These are phyloP conservation scores for Mycena pura DNA, from an alignment of 768 basidiomycete genomes.

Conservation along the genomic window DNA sequence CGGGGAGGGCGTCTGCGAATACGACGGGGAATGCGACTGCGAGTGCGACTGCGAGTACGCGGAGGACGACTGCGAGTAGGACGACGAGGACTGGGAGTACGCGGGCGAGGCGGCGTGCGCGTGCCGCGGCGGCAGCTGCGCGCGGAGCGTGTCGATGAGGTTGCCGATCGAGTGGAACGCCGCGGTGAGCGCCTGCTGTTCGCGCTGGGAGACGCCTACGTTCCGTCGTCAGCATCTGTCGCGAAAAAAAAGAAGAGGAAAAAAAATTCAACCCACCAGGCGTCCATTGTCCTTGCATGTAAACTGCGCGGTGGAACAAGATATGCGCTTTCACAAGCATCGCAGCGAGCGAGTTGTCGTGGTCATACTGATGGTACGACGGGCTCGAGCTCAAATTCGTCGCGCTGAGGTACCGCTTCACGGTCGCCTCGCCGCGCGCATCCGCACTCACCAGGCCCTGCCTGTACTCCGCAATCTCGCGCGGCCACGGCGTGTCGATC, in stretches of 20 bases:
- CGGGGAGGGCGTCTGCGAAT: too few relatives aligned
- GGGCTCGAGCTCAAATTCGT: too few relatives aligned
- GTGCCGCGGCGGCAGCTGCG: conserved; percentile 44
- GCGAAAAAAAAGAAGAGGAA: neutral
- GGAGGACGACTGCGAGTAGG: too few relatives aligned
- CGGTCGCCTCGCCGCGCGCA: conserved; percentile 53
- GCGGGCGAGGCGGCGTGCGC: too few relatives aligned
- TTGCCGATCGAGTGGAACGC: conserved; percentile 54
- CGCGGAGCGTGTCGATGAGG: conserved; percentile 50
- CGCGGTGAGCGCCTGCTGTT: conserved; percentile 48
- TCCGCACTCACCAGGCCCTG: conserved; percentile 54
- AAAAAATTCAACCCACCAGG: conserved; percentile 41
- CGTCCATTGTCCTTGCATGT: conserved; percentile 56
- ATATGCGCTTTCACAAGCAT: conserved; percentile 61
- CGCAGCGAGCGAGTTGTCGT: conserved; percentile 43
- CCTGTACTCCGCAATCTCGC: conserved; percentile 47
- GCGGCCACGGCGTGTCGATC: conserved; percentile 62
- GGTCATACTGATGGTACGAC: too few relatives aligned
- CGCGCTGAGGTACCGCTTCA: conserved; percentile 56
- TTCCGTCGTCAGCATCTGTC: neutral
- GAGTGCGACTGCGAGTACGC: too few relatives aligned
- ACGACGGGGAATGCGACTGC: too few relatives aligned
- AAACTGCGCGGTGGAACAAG: conserved; percentile 63
- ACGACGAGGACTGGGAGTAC: too few relatives aligned
- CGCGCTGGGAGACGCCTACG: conserved; percentile 49